Evolutionary conservation across 2,329 filamentous ascomycete genomes (phyloP).

Genomic region (Aspergillus costaricaensis): DNA sequence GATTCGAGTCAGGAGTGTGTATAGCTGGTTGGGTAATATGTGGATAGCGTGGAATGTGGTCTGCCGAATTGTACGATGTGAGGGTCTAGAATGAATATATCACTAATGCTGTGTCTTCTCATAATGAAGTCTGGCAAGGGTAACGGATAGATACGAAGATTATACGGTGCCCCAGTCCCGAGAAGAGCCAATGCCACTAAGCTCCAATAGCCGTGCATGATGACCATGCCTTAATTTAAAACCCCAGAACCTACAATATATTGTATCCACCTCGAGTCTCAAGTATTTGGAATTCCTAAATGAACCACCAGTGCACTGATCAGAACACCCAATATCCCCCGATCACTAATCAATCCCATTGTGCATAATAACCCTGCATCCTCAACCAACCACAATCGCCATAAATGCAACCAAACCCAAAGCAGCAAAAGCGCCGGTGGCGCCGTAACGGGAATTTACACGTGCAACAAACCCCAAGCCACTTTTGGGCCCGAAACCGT

Average conservation of each 20-base stretch:
- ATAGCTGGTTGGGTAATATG: not conserved
- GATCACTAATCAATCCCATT: not conserved
- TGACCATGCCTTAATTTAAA: not conserved
- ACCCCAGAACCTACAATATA: not conserved
- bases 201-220: not conserved
- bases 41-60: not conserved
- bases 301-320: not conserved
- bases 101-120: not conserved
- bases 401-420: not conserved
- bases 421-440: slow-evolving; percentile 7
- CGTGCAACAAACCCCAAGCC: not conserved
- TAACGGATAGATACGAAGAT: not conserved
- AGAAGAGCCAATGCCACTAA: not conserved
- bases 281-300: slow-evolving; percentile 6
- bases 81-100: not conserved
- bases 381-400: not conserved
- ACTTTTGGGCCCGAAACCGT: not conserved
- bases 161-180: not conserved
- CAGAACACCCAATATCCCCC: not conserved
- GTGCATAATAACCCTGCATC: not conserved
- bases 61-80: not conserved
- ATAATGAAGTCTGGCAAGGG: not conserved
- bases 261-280: not conserved
- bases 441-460: not conserved
- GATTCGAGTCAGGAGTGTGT: not conserved